Evolutionary conservation across 345 rosid genomes (phyloP).

Genomic region (Populus pruinosa): DNA sequence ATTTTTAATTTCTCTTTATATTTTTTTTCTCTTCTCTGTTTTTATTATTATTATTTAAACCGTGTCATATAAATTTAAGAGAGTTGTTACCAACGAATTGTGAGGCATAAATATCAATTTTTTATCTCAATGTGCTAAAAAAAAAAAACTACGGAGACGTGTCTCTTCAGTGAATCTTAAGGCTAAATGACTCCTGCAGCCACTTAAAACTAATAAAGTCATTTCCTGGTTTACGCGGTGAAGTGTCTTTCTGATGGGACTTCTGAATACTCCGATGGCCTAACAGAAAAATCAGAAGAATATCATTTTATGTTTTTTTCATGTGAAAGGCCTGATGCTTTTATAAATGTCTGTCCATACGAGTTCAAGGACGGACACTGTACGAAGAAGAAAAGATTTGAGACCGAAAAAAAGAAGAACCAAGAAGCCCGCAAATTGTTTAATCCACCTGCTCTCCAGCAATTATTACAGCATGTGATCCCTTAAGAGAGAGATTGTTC

Average conservation of each 20-base stretch:
- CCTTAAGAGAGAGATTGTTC: not conserved
- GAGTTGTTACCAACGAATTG: too few relatives aligned
- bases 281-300: not conserved
- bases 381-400: not conserved
- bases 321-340: not conserved
- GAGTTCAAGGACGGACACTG: not conserved
- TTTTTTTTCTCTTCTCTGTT: too few relatives aligned
- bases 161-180: conserved; percentile 22
- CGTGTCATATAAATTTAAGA: too few relatives aligned
- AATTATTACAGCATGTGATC: not conserved
- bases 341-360: not conserved
- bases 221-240: conserved; percentile 14
- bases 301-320: not conserved
- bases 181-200: conserved; percentile 36
- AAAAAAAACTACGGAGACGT: not conserved
- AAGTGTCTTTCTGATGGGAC: not conserved
- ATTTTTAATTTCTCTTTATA: too few relatives aligned
- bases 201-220: conserved; percentile 3
- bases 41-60: too few relatives aligned
- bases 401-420: not conserved
- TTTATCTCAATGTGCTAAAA: too few relatives aligned
- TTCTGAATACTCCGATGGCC: conserved; percentile 29
- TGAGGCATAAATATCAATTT: too few relatives aligned
- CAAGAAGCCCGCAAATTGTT: not conserved
- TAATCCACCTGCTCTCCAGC: not conserved